Evolutionary conservation across 257 asterid species (phyloP).

Genomic region (Solanum tarijense): DNA sequence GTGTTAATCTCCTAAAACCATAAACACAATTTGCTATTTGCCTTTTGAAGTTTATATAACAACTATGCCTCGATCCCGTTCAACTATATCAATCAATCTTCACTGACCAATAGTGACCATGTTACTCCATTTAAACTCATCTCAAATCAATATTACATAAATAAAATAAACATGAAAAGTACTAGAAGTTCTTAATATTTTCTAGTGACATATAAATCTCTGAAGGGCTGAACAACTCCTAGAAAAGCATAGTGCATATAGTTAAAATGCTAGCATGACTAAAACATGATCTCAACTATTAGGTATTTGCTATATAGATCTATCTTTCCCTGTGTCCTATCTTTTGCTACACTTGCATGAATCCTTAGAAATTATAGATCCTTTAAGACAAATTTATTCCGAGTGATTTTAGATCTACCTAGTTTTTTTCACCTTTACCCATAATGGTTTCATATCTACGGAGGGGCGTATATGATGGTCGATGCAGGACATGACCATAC

Average conservation of each 20-base stretch:
- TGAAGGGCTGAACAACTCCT: neutral
- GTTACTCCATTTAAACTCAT: neutral
- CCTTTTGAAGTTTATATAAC: neutral
- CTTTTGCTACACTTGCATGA: neutral
- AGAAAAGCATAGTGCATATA: neutral
- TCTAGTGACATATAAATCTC: neutral
- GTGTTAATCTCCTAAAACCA: neutral
- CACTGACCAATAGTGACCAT: neutral
- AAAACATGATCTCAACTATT: neutral
- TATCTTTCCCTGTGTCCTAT: neutral
- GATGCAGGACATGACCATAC: neutral
- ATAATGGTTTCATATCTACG: neutral
- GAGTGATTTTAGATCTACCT: neutral
- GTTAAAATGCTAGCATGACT: neutral
- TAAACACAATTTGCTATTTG: neutral
- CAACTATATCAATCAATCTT: neutral
- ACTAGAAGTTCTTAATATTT: neutral
- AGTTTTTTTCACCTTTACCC: neutral
- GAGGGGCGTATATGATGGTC: neutral
- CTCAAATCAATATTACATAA: neutral
- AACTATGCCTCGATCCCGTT: neutral
- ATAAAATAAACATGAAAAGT: neutral
- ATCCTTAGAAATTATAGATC: neutral
- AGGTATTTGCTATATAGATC: neutral
- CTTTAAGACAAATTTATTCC: neutral